Conservation (phyloP, 2,329 filamentous ascomycete genomes). For the Daldinia sp. region DNA sequence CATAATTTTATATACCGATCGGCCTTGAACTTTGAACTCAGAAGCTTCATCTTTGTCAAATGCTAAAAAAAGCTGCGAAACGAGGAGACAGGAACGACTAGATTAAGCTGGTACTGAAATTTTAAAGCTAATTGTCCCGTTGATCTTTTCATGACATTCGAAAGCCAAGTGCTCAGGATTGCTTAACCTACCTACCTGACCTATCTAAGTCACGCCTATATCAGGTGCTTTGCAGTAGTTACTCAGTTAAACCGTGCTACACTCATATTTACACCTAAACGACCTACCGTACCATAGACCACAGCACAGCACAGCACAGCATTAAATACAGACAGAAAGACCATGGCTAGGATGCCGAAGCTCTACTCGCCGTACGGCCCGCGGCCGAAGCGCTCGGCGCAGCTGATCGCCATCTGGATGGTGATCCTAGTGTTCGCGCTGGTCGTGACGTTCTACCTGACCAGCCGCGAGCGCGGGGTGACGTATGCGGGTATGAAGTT, state of each 20-base stretch:
- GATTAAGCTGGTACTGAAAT: not conserved
- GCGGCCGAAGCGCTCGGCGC: conserved; percentile 47
- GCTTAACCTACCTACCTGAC: too few relatives aligned
- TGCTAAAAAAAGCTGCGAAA: too few relatives aligned
- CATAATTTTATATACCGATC: conserved; percentile 23
- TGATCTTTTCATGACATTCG: too few relatives aligned
- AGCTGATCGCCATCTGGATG: conserved; percentile 48
- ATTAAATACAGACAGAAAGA: conserved; percentile 9
- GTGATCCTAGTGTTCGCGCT: conserved; percentile 45
- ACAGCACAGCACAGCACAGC: not conserved
- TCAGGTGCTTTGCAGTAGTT: not conserved
- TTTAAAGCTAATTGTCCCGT: too few relatives aligned
- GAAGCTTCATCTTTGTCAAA: not conserved
- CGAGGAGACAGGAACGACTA: not conserved
- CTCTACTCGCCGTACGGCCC: conserved; percentile 50
- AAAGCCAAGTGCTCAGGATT: too few relatives aligned
- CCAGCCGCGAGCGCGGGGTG: conserved; percentile 42
- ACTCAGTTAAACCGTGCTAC: not conserved
- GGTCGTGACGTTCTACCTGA: conserved; percentile 47
- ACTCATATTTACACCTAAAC: not conserved
- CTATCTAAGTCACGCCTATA: too few relatives aligned
- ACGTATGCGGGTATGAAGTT: conserved; percentile 34
- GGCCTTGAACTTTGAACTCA: not conserved
- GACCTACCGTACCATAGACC: not conserved
- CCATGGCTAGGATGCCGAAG: conserved; percentile 43